Base-by-base conservation (phyloP, 73 alveolate species). In the Paramecium tetraurelia region DNA sequence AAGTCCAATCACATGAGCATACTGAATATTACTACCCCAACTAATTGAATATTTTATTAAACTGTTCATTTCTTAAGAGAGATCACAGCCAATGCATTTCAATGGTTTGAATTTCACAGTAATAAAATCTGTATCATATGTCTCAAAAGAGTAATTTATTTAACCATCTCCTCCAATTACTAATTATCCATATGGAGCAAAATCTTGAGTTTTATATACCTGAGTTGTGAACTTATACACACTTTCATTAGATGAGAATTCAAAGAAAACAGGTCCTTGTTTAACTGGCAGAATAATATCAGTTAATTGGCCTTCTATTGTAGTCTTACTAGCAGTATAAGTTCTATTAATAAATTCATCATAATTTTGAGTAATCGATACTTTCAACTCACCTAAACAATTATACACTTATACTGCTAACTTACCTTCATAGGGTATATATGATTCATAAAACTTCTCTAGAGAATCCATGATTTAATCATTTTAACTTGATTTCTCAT, bases 301-400 rank as follows among this genome's bases (percentile, higher is more conserved):
- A 44, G 21, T 44, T 41, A 43, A 22, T 44, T 22, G 18, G 4
- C 90, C 72, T 31, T 27, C 43, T 44, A 7, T 2, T 9, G 72
- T 48, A n/a, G 21, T 48, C 12, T 48, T 44, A 44, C 75, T 24
- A 18, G 31, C 36, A 31, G 10, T 31, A 80, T 14, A 80, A 11
- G 10, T 14, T 7, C 53, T 3, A 6, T 46, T 3, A 43, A 46
- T 11, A 80, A 80, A 48, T 22, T 80, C 71, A 21, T 40, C 21
- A 43, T 80, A 80, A 41, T 14, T 24, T 80, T 80, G 7, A 22
- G 90, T 41, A 5, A 44, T 24, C 12, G 48, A 31, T 1, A 80
- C 43, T 12, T 14, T 80, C 24, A 80, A 46, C n/a, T 48, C 90
- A 31, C 90, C 90, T 44, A 43, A 80, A 46, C 90, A 80, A 80